phyloP scores from a whole-genome alignment of 345 rosid genomes.

The Rubroshorea leprosula region DNA sequence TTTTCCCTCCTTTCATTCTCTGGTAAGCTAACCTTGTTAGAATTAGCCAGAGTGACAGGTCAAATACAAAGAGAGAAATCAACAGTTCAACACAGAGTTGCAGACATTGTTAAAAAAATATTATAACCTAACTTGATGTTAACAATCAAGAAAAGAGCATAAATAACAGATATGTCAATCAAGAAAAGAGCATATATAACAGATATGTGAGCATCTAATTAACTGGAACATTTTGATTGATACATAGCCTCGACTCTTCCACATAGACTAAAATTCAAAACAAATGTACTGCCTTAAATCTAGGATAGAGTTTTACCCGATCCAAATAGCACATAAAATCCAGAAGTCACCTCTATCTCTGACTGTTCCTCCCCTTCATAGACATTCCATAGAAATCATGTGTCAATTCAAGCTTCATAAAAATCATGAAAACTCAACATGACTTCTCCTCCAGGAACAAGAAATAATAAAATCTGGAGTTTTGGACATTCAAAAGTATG shows the following conservation, averaged over 20 bases:
- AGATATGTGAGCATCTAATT: neutral
- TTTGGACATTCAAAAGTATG: neutral
- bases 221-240: neutral
- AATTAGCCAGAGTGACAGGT: neutral
- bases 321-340: slow-evolving; percentile 88
- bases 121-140: neutral
- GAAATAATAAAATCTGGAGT: neutral
- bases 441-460: neutral
- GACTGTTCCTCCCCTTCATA: slow-evolving; percentile 89
- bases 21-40: neutral
- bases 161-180: no score
- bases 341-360: slow-evolving; percentile 84
- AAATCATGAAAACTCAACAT: neutral
- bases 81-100: no score
- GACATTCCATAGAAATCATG: slow-evolving; percentile 2
- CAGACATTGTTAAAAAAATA: neutral
- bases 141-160: no score
- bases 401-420: neutral
- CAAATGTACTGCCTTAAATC: neutral
- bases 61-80: no score
- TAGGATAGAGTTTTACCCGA: slow-evolving; percentile 45
- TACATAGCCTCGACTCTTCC: neutral
- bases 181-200: no score
- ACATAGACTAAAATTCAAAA: neutral
- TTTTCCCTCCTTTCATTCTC: neutral